Conservation (phyloP, 2,329 filamentous ascomycete genomes). For the Camptophora hylomeconis region DNA sequence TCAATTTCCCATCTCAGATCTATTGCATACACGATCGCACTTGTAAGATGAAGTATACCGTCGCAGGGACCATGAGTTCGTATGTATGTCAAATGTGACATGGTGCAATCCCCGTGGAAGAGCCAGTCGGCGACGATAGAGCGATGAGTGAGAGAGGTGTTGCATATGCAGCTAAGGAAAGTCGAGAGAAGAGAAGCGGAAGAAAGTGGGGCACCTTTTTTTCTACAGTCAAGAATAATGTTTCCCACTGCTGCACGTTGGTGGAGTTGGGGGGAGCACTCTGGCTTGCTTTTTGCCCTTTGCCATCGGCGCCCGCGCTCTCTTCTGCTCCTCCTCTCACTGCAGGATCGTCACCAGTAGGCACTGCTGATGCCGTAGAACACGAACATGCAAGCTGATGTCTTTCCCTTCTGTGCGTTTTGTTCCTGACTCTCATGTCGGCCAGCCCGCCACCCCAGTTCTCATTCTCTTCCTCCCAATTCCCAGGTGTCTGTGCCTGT, state of each 20-base stretch:
- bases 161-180: slow-evolving; percentile 15
- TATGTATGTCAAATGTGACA: too few species aligned
- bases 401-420: slow-evolving; percentile 1
- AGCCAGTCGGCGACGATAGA: slow-evolving; percentile 7
- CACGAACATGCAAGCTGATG: slow-evolving; percentile 4
- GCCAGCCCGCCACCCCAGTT: slow-evolving; percentile 12
- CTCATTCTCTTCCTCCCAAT: slow-evolving; percentile 3
- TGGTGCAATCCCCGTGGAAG: too few species aligned
- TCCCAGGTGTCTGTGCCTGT: slow-evolving; percentile 7
- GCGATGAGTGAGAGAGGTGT: slow-evolving; percentile 5
- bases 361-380: slow-evolving; percentile 4
- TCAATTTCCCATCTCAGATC: slow-evolving; percentile 7
- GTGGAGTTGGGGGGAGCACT: slow-evolving; percentile 10
- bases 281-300: too few species aligned
- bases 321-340: too few species aligned
- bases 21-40: slow-evolving; percentile 10
- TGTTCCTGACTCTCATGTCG: slow-evolving; percentile 3
- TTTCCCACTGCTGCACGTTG: too few species aligned
- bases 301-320: too few species aligned
- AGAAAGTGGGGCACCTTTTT: too few species aligned
- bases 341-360: too few species aligned
- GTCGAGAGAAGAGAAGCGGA: slow-evolving; percentile 4
- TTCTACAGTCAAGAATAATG: too few species aligned
- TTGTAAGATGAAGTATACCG: slow-evolving; percentile 3
- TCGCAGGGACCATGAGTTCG: too few species aligned